These are phyloP conservation scores for Linaria vulgaris DNA, from an alignment of 257 asterid genomes.

Conservation along the genomic window DNA sequence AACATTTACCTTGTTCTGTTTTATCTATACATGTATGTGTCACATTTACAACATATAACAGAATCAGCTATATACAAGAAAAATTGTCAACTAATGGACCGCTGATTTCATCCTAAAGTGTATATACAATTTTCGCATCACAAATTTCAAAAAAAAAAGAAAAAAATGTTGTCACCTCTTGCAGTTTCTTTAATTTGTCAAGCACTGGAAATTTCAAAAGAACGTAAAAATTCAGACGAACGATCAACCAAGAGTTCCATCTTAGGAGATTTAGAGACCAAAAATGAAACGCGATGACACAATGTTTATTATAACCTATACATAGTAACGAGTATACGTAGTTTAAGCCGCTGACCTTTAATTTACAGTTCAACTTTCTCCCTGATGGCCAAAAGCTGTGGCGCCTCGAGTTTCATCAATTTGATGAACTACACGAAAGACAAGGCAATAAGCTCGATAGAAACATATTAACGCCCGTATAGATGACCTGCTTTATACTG, in stretches of 20 bases:
- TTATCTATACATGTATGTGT: not conserved
- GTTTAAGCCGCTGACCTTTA: constrained; percentile 34
- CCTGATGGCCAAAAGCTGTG: constrained; percentile 41
- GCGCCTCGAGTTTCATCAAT: constrained; percentile 71
- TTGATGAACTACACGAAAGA: constrained; percentile 64
- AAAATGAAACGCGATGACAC: not conserved
- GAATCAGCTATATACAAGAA: not conserved
- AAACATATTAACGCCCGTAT: not conserved
- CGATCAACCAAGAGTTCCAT: not conserved
- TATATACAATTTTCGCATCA: too few species aligned
- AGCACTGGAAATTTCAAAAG: not conserved
- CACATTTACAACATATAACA: not conserved
- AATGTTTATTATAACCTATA: too few species aligned
- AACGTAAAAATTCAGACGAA: not conserved
- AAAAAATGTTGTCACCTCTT: not conserved
- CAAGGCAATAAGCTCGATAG: constrained; percentile 12
- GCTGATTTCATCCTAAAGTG: not conserved
- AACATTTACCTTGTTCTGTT: not conserved
- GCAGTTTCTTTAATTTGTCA: not conserved
- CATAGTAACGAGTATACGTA: not conserved
- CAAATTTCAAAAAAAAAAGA: too few species aligned
- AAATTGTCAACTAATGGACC: not conserved
- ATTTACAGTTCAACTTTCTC: constrained; percentile 37
- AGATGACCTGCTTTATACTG: not conserved
- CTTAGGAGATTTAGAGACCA: not conserved